Evolutionary conservation across 768 basidiomycete species (phyloP).

Genomic region (Lactarius akahatsu): DNA sequence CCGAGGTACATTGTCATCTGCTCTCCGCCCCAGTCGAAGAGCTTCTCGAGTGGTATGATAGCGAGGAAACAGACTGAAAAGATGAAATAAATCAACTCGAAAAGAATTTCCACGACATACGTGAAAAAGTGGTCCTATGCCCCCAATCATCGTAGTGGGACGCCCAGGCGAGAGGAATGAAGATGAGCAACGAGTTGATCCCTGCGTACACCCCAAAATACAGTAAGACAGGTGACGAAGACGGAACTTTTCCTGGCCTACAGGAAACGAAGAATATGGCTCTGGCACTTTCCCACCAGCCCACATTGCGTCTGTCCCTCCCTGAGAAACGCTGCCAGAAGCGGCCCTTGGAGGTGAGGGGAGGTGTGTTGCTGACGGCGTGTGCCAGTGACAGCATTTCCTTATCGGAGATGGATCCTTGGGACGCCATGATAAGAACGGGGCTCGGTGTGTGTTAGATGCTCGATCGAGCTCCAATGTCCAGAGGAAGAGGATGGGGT

Average conservation of each 20-base stretch:
- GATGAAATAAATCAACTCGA: background rate
- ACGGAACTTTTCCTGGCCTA: slow-evolving; percentile 5
- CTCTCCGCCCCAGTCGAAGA: slow-evolving; percentile 66
- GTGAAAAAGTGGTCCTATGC: slow-evolving; percentile 26
- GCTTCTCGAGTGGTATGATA: slow-evolving; percentile 62
- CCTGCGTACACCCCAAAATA: slow-evolving; percentile 11
- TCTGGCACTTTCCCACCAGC: slow-evolving; percentile 16
- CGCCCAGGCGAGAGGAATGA: slow-evolving; percentile 34
- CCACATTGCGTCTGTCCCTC: slow-evolving; percentile 18
- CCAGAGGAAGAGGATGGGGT: no score
- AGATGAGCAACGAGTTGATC: slow-evolving; percentile 31
- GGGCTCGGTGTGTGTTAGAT: background rate
- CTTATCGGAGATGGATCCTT: background rate
- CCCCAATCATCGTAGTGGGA: slow-evolving; percentile 32
- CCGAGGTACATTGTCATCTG: slow-evolving; percentile 56
- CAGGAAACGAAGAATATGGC: slow-evolving; percentile 24
- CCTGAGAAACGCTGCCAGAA: slow-evolving; percentile 24
- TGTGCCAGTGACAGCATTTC: background rate
- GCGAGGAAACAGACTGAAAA: slow-evolving; percentile 58
- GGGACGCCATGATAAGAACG: background rate
- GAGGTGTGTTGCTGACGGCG: no score
- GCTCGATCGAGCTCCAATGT: background rate
- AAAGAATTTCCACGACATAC: slow-evolving; percentile 23
- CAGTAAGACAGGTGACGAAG: background rate
- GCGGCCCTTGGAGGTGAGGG: background rate